Base-by-base conservation (phyloP, 2,329 filamentous ascomycete genomes). In the Aspergillus aculeatinus region DNA sequence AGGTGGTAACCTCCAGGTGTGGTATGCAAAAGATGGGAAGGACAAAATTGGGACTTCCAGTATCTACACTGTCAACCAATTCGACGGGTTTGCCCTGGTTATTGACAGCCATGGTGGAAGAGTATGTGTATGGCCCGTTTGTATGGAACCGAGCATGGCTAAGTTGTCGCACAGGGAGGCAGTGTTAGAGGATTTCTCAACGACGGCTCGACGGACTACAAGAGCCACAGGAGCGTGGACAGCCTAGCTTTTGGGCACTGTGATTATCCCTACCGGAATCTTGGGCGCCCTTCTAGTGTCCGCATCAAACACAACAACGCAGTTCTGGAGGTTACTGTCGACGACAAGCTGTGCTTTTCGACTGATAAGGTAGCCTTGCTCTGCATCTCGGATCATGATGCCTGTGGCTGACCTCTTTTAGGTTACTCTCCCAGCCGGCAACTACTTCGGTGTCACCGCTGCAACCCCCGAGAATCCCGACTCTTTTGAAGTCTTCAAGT, bases 101-200 rank as follows among this genome's bases (percentile, higher is more conserved):
- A 77, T 99, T 57, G 94, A 98, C 77, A 88, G 90, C 63, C 89
- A 95, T 71, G 89, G 90, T 57, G 89, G 91, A 66, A 80, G 81
- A 60, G 82, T 83, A 75, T 31, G 74, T 70, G 25, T n/a, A 12
- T 1, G 33, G 3, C 14, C 52, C 42, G 11, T 35, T 10, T 10
- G 57, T 48, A 42, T 16, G 39, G 11, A 55, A 48, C 1, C n/a
- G 16, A 19, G 50, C 33, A 47, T 51, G n/a, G 54, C 52, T 60
- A 12, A 64, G 19, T 33, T 44, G 39, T 35, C 21, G 25, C 23
- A 5, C 58, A 82, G 79, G 87, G 87, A 55, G 95, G 95, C 66
- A 92, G 89, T 77, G 83, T 99, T 65, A 86, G 95, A 60, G 95
- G 90, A 19, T 99, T 98, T 80, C 80, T 99, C 66, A 99, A 98